Evolutionary conservation across 495 filamentous ascomycete species (phyloP), one percentile per base, ranked within the genome.

Genomic region (Collariella sp.): DNA sequence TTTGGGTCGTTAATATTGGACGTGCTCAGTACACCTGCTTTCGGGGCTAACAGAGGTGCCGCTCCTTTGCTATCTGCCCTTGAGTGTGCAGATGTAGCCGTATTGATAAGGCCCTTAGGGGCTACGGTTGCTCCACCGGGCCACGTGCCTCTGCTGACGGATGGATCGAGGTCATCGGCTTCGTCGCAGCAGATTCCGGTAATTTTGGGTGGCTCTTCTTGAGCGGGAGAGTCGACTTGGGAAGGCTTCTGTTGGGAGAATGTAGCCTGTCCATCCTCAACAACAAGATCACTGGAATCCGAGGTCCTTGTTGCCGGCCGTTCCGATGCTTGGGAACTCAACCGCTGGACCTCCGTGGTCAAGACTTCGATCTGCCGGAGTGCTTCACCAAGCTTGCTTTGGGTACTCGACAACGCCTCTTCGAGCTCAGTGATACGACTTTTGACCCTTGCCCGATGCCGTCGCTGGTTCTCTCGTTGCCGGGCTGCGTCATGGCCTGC

Each of bases 381-480:
- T 1, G 66, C 63, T 2, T 53, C 41, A 5, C 56, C 45, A n/a
- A 68, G 62, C 18, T 39, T 44, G 13, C 6, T 43, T 39, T 60
- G 52, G 0, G 63, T 56, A 5, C 15, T 41, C 7, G 36, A 44
- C 1, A 68, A 55, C 1, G 55, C 24, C 1, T 35, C 18, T 41
- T 68, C 63, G 2, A 68, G 62, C 20, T 64, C 61, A 15, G 45
- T 26, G 11, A 66, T 60, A 1, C 44, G 50, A 24, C 49, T 43
- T 46, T 68, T 68, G 18, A 66, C 63, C 35, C 62, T 56, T 12
- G 63, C 63, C 3, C 66, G 63, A 42, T 68, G 66, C 10, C 66
- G 61, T 19, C 66, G 63, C 48, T 68, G 66, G 50, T 68, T 68
- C 35, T 64, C 64, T 0, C 62, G 59, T 18, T 58, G 49, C 0